Evolutionary conservation across 345 rosid species (phyloP), one percentile per base, ranked within the genome.

Genomic region (Camelina neglecta): DNA sequence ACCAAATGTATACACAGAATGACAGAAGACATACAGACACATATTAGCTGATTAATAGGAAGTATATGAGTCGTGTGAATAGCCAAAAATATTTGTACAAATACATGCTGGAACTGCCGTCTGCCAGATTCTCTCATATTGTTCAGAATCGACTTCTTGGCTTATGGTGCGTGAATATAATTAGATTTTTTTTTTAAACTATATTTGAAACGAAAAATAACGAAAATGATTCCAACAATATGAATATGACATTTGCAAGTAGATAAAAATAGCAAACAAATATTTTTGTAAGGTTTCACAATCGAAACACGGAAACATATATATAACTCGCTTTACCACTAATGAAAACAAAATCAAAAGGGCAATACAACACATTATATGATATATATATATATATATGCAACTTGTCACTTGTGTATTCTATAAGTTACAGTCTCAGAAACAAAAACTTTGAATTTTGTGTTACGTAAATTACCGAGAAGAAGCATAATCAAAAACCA

Each of bases 241-340:
- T 8, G 36, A 39, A 62, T 41, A 20, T 41, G 20, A 20, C 5
- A 12, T 12, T 61, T 3, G 3, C 54, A 48, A 48, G 42, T 67
- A 67, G 2, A 35, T 7, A 7, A 7, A 51, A 20, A 65, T 2
- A 29, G 41, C 24, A 18, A 2, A 6, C n/a, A 51, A 63, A 64
- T 41, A 2, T 41, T 41, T 63, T 73, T 50, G 35, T 41, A 57
- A 64, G 71, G 26, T 55, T 44, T 12, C 20, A 10, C 31, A 31
- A 35, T 57, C 72, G 16, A 65, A 65, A 74, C 16, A 42, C 16
- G 72, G 39, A 76, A 69, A 42, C 35, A 33, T 5, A 38, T 3
- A 54, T 54, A 69, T 61, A 61, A 69, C 65, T 60, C 70, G 70
- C 70, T 69, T 76, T 54, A 62, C 70, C 33, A 54, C 23, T 44